Evolutionary conservation across 495 filamentous ascomycete genomes (phyloP), one percentile per base, ranked within the genome.

Genomic region (Thozetella sp.): DNA sequence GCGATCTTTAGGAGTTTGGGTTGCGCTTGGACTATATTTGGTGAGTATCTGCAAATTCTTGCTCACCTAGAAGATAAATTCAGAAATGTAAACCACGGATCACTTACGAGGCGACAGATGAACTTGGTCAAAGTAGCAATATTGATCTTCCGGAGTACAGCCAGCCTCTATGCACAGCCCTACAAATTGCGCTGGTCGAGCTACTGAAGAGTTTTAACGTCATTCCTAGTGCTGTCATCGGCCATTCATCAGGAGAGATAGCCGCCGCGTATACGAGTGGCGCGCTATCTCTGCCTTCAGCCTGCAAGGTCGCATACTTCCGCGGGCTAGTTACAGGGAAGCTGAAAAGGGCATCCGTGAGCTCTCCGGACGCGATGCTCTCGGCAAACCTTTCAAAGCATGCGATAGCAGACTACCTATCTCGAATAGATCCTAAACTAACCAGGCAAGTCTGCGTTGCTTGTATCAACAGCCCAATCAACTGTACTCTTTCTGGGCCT

Each of bases 161-260:
- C 10, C 80, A 83, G 58, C 68, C 79, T 9, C 27, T 79, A 25
- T 84, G 71, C 55, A 80, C 78, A 4, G 75, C 74, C 23, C 25
- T 84, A 0, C 81, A 84, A 55, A 63, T 84, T n/a, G 76, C 75
- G 1, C 58, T 89, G 17, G 77, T 85, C 0, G 75, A 82, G 3
- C 61, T 87, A 3, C 65, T 88, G 1, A 54, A 56, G 11, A 69
- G 64, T 22, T 82, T 80, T 69, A 75, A 73, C 22, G 69, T 89
- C 6, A 43, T 52, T 3, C 80, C 83, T 1, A 48, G 56, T 22
- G 74, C 74, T 23, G 82, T 85, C 0, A 72, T 86, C 1, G 85
- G 86, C 2, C 86, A 89, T 61, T 88, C 85, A 0, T 83, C 79
- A 60, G 86, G 86, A 1, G 86, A 89, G 63, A 88, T 88, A 63